Evolutionary conservation across 805 yeast species (phyloP).

Genomic region (Tetrapisispora fleetii): DNA sequence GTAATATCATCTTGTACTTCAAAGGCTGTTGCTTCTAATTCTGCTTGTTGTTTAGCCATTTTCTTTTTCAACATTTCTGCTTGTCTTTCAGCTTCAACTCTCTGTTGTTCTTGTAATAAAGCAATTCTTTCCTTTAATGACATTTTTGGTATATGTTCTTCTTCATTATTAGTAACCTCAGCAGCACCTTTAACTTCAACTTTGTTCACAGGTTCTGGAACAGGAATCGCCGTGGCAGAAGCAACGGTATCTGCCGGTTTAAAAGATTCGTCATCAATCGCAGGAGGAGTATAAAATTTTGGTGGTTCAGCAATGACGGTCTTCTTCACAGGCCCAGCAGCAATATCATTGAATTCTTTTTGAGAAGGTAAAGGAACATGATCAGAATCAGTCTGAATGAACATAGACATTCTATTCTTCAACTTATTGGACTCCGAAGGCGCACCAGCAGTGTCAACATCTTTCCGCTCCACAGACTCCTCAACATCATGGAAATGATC

Average conservation of each 20-base stretch:
- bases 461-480: background rate
- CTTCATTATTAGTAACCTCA: slow-evolving; percentile 28
- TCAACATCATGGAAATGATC: slow-evolving; percentile 1
- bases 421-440: slow-evolving; percentile 18
- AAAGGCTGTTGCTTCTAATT: background rate
- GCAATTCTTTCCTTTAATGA: slow-evolving; percentile 84
- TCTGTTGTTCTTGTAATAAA: slow-evolving; percentile 68
- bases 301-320: slow-evolving; percentile 48
- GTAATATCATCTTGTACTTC: background rate
- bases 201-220: slow-evolving; percentile 16
- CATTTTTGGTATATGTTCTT: slow-evolving; percentile 60
- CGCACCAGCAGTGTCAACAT: background rate
- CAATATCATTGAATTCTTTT: slow-evolving; percentile 29
- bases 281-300: slow-evolving; percentile 46
- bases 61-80: slow-evolving; percentile 46
- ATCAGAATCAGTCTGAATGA: slow-evolving; percentile 33
- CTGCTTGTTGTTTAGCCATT: slow-evolving; percentile 32
- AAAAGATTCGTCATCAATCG: background rate
- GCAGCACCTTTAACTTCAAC: slow-evolving; percentile 13
- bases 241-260: slow-evolving; percentile 3
- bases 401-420: slow-evolving; percentile 40
- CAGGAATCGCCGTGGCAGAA: slow-evolving; percentile 6
- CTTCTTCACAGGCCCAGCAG: slow-evolving; percentile 32
- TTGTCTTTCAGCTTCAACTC: slow-evolving; percentile 67
- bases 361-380: slow-evolving; percentile 44